phyloP scores from a whole-genome alignment of 192 early-diverging fungal species.

The Lunasporangiospora selenospora region DNA sequence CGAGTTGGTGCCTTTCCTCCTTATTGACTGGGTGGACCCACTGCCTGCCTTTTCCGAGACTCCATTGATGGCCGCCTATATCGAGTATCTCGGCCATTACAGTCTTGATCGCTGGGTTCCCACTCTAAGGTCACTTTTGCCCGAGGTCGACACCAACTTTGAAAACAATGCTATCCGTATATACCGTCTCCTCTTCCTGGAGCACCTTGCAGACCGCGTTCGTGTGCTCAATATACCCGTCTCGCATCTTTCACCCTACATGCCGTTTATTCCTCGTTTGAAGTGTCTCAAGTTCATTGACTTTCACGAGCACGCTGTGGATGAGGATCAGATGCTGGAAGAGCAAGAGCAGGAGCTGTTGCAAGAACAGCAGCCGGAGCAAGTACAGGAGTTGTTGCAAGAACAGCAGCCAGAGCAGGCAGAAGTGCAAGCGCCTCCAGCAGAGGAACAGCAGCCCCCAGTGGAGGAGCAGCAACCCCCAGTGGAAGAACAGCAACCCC shows the following conservation, averaged over 20 bases:
- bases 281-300: conserved; percentile 10
- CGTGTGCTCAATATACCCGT: conserved; percentile 16
- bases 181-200: conserved; percentile 23
- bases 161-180: conserved; percentile 6
- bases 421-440: no score
- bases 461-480: no score
- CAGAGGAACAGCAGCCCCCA: no score
- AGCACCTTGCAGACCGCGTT: conserved; percentile 20
- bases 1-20: conserved; percentile 26
- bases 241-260: conserved; percentile 29
- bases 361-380: no score
- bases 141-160: conserved; percentile 10
- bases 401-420: no score
- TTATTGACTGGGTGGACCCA: conserved; percentile 25
- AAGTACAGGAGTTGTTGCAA: no score
- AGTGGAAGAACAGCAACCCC: background rate
- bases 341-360: no score
- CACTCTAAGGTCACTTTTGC: conserved; percentile 8
- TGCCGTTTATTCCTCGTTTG: background rate
- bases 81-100: conserved; percentile 17
- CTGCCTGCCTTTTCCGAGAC: conserved; percentile 7
- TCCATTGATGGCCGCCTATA: conserved; percentile 9
- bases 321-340: no score
- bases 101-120: conserved; percentile 23
- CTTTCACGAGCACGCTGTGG: conserved; percentile 25